Evolutionary conservation across 2,329 filamentous ascomycete species (phyloP), one percentile per base, ranked within the genome.

Genomic region (Gnomoniopsis smithogilvyi): DNA sequence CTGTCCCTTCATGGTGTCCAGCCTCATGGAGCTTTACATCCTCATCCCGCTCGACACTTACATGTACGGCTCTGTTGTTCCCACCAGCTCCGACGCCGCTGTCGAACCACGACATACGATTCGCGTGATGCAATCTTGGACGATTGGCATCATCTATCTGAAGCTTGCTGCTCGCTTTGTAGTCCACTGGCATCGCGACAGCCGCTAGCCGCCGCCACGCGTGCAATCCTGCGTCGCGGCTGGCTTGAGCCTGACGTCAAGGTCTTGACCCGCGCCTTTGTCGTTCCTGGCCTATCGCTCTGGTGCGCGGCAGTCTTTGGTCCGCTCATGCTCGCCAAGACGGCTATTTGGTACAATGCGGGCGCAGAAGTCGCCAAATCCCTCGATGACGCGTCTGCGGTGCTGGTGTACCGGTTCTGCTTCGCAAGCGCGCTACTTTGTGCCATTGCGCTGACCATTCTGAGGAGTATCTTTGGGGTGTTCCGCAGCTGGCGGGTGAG

Each of bases 41-140:
- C 83, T 96, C 63, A 83, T 98, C 53, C 95, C 95, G 0, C 76
- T 96, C 3, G 90, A 96, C 69, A 93, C 92, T 0, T 91, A 93
- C 68, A 80, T 90, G 72, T 80, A 84, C 63, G 66, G 69, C 46
- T 56, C 56, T 11, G 43, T 65, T 8, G 54, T 66, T 1, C 38
- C 65, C 30, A 64, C 58, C 6, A 60, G 63, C 63, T 67, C 55
- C 41, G 60, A 57, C 24, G 65, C 66, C 59, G 67, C 49, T 63
- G 70, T 71, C 15, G 70, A 71, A 3, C 49, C 79, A 76, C 54
- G 72, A 17, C 91, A 96, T 69, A 90, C 88, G 8, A 85, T 98
- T 46, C 89, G 96, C 63, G 81, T 98, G 62, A 88, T 98, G 46
- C 94, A 98, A 70, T 88, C 93, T 59, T 99, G 94, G 92, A 96